Base-by-base conservation (phyloP, 2,329 filamentous ascomycete species). In the Ophiosphaerella narmari region DNA sequence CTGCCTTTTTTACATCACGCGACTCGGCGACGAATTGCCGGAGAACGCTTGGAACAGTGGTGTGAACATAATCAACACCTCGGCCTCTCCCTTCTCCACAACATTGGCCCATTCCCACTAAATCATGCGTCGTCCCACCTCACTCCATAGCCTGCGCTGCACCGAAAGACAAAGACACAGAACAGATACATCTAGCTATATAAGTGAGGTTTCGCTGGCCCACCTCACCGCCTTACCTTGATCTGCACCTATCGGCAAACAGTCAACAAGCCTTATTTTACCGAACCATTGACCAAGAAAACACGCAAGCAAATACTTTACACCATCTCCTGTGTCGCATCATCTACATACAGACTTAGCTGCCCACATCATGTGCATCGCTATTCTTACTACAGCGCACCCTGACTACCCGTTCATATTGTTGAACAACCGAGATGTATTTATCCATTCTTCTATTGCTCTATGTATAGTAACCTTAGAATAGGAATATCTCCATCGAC, bases 401-500 rank as follows among this genome's bases (percentile, higher is more conserved):
- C 77, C 78, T 12, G 59, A 75, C 35, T 81, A 79, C 51, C 76
- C 78, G 7, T 74, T 80, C 55, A 76, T 81, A 54, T 64, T 81
- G n/a, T 67, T 80, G 48, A 78, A 75, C 65, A 81, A 81, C 59
- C 69, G 78, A 58, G 78, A 81, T 69, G 75, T 76, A 67, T 57
- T 46, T 23, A 5, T 18, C 9, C 13, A 2, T 2, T 11, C 18
- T 4, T 13, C 1, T 9, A 18, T 23, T 12, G 3, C 14, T n/a
- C 23, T 18, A 21, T 7, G 16, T 11, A 7, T 29, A 50, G 48
- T 58, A 45, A 67, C 18, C 41, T 6, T 8, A 6, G 23, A 2
- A 4, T 8, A 84, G 82, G 85, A 87, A 74, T 87, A 82, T 58
- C 76, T 87, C 43, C 77, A 77, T 54, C 81, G 85, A 31, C 84